phyloP scores from a whole-genome alignment of 1,139 yeast species.

The Kurtzmaniella natalensis region DNA sequence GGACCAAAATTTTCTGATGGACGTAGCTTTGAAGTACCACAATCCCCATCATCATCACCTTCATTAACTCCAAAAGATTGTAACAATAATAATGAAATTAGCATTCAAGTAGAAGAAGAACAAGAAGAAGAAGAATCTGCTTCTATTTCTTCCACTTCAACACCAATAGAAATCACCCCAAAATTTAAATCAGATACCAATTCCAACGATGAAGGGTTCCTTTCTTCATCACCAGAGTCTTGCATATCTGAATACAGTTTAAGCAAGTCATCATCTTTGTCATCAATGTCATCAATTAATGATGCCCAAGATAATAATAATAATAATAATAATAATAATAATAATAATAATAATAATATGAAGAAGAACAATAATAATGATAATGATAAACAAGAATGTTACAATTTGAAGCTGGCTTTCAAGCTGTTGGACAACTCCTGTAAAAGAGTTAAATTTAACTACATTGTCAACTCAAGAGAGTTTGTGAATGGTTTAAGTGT shows the following conservation, averaged over 20 bases:
- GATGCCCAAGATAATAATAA: conserved; percentile 1
- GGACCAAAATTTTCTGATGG: conserved; percentile 31
- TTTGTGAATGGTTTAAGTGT: conserved; percentile 38
- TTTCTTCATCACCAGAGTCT: conserved; percentile 8
- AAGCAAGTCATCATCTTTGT: not conserved
- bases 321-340: not conserved
- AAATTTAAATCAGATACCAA: too few species aligned
- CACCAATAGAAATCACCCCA: too few species aligned
- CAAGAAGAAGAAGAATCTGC: not conserved
- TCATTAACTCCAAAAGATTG: too few species aligned
- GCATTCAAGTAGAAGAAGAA: not conserved
- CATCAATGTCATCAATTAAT: not conserved
- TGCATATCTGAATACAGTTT: conserved; percentile 5
- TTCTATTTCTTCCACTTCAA: too few species aligned
- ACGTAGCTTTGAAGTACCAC: conserved; percentile 2
- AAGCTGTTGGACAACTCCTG: conserved; percentile 5
- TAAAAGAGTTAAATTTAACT: conserved; percentile 36
- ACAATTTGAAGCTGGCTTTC: conserved; percentile 9
- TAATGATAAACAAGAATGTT: not conserved
- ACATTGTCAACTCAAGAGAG: conserved; percentile 40
- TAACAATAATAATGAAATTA: too few species aligned
- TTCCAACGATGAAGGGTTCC: conserved; percentile 4
- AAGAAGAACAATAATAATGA: too few species aligned
- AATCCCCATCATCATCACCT: not conserved
- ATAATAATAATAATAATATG: not conserved